Percentiles rank a stretch among this genome's conserved stretches.
Conservation (phyloP, 2,329 filamentous ascomycete species). For the Coccinonectria pachysandricola region DNA sequence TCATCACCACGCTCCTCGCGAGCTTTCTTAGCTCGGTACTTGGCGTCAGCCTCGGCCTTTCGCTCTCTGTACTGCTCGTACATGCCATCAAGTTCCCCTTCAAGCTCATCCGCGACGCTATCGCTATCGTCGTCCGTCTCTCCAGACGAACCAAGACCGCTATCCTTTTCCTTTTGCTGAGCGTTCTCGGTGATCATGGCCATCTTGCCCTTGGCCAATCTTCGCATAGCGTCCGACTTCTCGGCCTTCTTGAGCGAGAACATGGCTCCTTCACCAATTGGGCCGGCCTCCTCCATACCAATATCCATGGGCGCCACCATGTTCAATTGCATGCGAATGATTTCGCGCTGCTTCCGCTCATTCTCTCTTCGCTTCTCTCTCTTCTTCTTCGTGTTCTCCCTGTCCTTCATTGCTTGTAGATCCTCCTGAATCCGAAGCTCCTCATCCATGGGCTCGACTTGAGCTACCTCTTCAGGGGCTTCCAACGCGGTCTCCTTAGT, state of each 20-base stretch:
- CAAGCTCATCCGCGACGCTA: conserved; percentile 70
- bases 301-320: conserved; percentile 96
- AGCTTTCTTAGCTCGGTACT: conserved; percentile 82
- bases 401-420: conserved; percentile 70
- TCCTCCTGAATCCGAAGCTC: conserved; percentile 86
- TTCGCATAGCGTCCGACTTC: conserved; percentile 58
- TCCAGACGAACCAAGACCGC: conserved; percentile 42
- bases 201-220: conserved; percentile 64
- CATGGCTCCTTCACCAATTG: conserved; percentile 69
- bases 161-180: conserved; percentile 46
- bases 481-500: conserved; percentile 54
- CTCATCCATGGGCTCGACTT: conserved; percentile 87
- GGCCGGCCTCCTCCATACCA: conserved; percentile 76
- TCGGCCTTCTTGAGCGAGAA: conserved; percentile 79
- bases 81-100: conserved; percentile 75
- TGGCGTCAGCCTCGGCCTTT: conserved; percentile 71
- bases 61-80: conserved; percentile 79
- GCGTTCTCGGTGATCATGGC: conserved; percentile 49
- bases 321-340: conserved; percentile 92
- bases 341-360: conserved; percentile 87
- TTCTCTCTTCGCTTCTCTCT: conserved; percentile 81
- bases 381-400: conserved; percentile 65
- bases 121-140: conserved; percentile 57
- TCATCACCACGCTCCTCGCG: conserved; percentile 72
- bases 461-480: conserved; percentile 58